Evolutionary conservation across 371 early-diverging fungal genomes (phyloP), one percentile per base, ranked within the genome.

Genomic region (Mucor sp.): DNA sequence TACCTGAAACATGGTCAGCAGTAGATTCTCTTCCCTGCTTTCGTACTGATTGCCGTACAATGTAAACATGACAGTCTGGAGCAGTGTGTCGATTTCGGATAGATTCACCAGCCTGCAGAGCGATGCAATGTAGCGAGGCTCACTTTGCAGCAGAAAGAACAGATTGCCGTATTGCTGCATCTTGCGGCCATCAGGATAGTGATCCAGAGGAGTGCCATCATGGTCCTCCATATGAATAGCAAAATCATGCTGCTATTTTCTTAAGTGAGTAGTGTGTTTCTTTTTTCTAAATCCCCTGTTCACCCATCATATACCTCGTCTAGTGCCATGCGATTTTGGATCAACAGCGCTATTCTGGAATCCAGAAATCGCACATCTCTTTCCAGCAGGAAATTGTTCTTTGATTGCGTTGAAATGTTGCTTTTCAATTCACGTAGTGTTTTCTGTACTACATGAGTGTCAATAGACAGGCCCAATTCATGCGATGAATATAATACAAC

Each of bases 21-120:
- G 74, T 48, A 98, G 80, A 77, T 95, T 94, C 78, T 98, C 98
- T 84, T 98, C 97, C 50, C 97, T 88, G 48, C 92, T 89, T 75
- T 98, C 97, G 75, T 96, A 97, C 74, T 97, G 97, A 79, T 97
- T 96, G 35, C 97, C 97, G 65, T 94, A 98, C 27, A 98, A 73
- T 0, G 97, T 95, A 72, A 97, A 97, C 97, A 97, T 97, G 68
- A 97, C 95, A 0, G 95, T 95, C 74, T 97, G 97, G 50, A 98
- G 78, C 57, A 97, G 77, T 0, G 94, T 91, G 74, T 98, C 97
- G 50, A 98, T 96, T 77, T 98, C 96, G 41, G 92, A 79, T 50
- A 96, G 81, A 53, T 87, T 93, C 92, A 96, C 94, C 8, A 93
- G 72, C 32, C 95, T 87, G 35, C 93, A 88, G 47, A 98, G 81